A percentile compares a stretch with the other conserved stretches of the same genome.
Evolutionary conservation across 1,139 yeast species (phyloP).

Genomic region (Hansenula sp.): DNA sequence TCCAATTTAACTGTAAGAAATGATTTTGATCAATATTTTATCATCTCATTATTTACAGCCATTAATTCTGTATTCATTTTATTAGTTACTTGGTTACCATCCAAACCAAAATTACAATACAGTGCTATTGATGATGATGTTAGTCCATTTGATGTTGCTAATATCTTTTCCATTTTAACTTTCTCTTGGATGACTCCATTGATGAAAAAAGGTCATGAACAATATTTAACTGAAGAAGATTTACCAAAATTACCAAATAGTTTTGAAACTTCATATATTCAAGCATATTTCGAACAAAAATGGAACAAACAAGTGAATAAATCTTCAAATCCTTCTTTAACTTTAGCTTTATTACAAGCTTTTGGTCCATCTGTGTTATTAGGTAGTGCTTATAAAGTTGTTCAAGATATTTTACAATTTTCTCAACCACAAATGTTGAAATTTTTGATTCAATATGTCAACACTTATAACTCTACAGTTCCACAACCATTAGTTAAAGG

Average conservation of each 20-base stretch:
- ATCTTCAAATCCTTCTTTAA: conserved; percentile 56
- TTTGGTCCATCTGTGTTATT: conserved; percentile 67
- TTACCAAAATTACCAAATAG: conserved; percentile 75
- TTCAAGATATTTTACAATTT: conserved; percentile 80
- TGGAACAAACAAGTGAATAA: conserved; percentile 52
- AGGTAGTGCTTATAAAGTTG: conserved; percentile 74
- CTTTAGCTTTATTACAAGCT: conserved; percentile 55
- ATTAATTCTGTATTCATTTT: conserved; percentile 50
- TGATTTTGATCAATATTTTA: conserved; percentile 29
- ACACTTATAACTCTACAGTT: conserved; percentile 51
- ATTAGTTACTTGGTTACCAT: conserved; percentile 50
- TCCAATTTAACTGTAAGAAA: conserved; percentile 48
- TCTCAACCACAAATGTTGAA: conserved; percentile 85
- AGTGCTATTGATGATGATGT: conserved; percentile 31
- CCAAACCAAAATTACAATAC: conserved; percentile 37
- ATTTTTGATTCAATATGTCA: conserved; percentile 74
- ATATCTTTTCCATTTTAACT: conserved; percentile 72
- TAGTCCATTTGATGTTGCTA: conserved; percentile 77
- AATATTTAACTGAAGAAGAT: conserved; percentile 70
- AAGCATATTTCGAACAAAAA: conserved; percentile 45
- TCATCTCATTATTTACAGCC: conserved; percentile 43
- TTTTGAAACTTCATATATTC: conserved; percentile 49
- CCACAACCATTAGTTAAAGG: conserved; percentile 71
- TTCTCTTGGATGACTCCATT: conserved; percentile 92
- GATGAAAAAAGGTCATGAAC: conserved; percentile 79